phyloP scores from a whole-genome alignment of 148 eudicot species.

The Rhododendron ferrugineum region DNA sequence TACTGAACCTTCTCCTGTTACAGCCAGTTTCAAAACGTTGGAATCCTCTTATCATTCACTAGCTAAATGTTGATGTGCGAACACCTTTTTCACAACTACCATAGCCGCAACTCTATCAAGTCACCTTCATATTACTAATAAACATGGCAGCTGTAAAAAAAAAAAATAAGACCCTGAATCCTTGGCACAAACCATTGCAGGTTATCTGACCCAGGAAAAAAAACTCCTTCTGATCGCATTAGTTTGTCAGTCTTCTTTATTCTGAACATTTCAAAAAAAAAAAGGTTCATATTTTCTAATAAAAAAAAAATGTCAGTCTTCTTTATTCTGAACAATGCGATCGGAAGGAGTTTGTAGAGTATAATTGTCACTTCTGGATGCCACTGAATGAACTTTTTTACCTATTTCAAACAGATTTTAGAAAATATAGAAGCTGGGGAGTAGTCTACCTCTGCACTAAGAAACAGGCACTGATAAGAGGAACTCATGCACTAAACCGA shows the following conservation, averaged over 20 bases:
- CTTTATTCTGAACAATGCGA: too few species aligned
- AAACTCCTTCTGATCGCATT: neutral
- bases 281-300: too few species aligned
- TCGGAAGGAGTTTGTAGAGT: neutral
- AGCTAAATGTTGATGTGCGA: neutral
- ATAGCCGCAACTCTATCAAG: neutral
- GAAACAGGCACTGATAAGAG: neutral
- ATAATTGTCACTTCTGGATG: neutral
- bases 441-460: neutral
- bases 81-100: neutral
- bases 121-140: neutral
- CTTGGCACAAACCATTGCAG: neutral
- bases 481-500: neutral
- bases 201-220: neutral
- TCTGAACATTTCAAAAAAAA: too few species aligned
- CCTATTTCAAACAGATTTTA: neutral
- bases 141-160: too few species aligned
- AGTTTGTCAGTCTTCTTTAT: neutral
- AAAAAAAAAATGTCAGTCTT: too few species aligned
- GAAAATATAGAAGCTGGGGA: neutral
- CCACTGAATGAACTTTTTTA: neutral
- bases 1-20: conserved; percentile 76
- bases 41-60: neutral
- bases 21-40: neutral
- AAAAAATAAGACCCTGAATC: neutral